Evolutionary conservation across 1,284 basidiomycete species (phyloP).

Genomic region (Irpex rosettiformis): DNA sequence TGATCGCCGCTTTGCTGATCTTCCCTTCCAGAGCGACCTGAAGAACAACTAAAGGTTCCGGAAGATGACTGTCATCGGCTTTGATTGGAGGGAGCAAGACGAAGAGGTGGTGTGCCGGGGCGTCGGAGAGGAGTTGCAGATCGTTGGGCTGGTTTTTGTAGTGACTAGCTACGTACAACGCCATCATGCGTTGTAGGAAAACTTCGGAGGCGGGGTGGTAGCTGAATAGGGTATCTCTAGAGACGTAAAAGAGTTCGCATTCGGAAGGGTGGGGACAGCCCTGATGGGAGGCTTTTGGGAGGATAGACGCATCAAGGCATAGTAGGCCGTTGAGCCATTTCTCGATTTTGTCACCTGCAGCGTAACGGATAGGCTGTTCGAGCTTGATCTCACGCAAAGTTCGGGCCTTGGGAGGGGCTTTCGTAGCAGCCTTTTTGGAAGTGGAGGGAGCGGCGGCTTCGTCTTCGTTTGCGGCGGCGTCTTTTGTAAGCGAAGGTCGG

Average conservation of each 20-base stretch:
- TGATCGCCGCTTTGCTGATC: conserved; percentile 83
- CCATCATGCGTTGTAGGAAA: conserved; percentile 98
- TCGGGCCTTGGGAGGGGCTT: conserved; percentile 66
- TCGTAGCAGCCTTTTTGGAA: conserved; percentile 47
- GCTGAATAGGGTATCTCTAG: conserved; percentile 94
- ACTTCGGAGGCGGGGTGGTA: conserved; percentile 96
- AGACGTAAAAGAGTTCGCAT: conserved; percentile 96
- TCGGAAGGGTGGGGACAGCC: conserved; percentile 91
- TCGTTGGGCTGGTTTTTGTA: conserved; percentile 99
- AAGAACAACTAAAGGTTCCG: conserved; percentile 92
- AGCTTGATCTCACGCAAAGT: conserved; percentile 93
- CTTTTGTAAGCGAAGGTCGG: conserved; percentile 65
- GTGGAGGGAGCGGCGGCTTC: conserved; percentile 41
- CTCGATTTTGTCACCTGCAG: conserved; percentile 86
- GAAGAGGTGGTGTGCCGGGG: conserved; percentile 95
- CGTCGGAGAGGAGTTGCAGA: conserved; percentile 93
- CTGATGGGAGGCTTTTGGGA: conserved; percentile 59
- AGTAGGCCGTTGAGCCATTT: conserved; percentile 92
- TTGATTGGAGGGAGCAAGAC: conserved; percentile 91
- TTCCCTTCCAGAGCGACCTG: conserved; percentile 96
- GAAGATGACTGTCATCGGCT: conserved; percentile 82
- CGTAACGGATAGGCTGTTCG: conserved; percentile 93
- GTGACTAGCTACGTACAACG: conserved; percentile 93
- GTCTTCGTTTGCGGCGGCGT: conserved; percentile 46
- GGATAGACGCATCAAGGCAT: conserved; percentile 89